A percentile compares a stretch with the other conserved stretches of the same genome.
Conservation (phyloP, 352 stramenopile genomes). For the Phytophthora tubulina region DNA sequence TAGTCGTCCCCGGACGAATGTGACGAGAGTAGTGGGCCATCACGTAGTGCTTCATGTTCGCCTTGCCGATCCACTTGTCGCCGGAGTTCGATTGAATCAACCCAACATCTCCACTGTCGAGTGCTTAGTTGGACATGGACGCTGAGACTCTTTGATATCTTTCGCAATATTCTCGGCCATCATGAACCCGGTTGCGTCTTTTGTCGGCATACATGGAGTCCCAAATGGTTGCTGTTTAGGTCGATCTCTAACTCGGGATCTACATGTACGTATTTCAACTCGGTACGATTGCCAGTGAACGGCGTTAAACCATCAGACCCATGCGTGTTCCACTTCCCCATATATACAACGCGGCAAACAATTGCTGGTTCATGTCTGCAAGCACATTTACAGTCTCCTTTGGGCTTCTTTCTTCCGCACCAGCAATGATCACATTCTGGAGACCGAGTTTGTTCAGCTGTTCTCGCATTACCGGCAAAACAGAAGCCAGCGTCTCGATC, state of each 20-base stretch:
- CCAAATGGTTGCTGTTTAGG: slow-evolving; percentile 33
- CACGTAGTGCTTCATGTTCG: slow-evolving; percentile 57
- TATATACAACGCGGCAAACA: slow-evolving; percentile 17
- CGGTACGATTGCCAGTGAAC: slow-evolving; percentile 43
- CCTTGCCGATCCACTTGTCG: slow-evolving; percentile 46
- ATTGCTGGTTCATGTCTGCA: slow-evolving; percentile 15
- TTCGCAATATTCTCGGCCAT: slow-evolving; percentile 52
- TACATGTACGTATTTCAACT: slow-evolving; percentile 33
- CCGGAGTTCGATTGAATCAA: slow-evolving; percentile 52
- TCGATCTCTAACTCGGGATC: too few species aligned
- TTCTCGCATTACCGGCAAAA: slow-evolving; percentile 44
- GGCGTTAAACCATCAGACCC: slow-evolving; percentile 46
- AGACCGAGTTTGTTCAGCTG: slow-evolving; percentile 44
- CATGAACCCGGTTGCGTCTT: slow-evolving; percentile 45
- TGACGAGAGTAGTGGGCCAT: slow-evolving; percentile 63
- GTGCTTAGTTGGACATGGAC: slow-evolving; percentile 58
- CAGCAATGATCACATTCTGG: slow-evolving; percentile 35
- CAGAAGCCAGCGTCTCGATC: slow-evolving; percentile 42
- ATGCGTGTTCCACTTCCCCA: slow-evolving; percentile 58
- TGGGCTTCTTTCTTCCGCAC: slow-evolving; percentile 54
- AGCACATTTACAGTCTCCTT: slow-evolving; percentile 39
- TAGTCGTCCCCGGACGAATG: slow-evolving; percentile 52
- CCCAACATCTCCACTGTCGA: slow-evolving; percentile 51
- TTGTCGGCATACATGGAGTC: slow-evolving; percentile 55
- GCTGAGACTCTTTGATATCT: slow-evolving; percentile 48